A percentile compares a stretch with the other conserved stretches of the same genome.
Conservation (phyloP, 2,329 filamentous ascomycete genomes). For the Beauveria medogensis region DNA sequence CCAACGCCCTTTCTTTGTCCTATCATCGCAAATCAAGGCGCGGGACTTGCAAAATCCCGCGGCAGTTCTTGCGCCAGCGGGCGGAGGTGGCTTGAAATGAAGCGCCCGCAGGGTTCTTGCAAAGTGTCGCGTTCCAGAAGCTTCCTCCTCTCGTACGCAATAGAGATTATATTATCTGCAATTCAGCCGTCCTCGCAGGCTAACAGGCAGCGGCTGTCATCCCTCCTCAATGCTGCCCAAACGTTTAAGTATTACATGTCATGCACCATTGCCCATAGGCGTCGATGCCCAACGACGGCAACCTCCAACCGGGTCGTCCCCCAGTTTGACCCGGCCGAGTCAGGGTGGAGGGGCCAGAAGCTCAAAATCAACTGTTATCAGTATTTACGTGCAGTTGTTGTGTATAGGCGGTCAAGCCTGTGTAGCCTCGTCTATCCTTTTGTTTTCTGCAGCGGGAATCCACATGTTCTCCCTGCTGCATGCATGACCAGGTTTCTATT, state of each 20-base stretch:
- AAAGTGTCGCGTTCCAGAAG: neutral
- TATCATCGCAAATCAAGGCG: neutral
- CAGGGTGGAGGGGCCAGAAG: constrained; percentile 1
- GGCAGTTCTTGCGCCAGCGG: neutral
- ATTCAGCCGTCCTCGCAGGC: neutral
- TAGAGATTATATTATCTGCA: neutral
- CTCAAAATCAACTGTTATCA: neutral
- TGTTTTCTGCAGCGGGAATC: constrained; percentile 3
- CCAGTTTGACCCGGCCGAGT: neutral
- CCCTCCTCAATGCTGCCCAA: neutral
- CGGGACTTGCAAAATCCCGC: neutral
- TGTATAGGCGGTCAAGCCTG: constrained; percentile 1
- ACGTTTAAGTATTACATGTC: neutral
- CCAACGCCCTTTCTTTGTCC: neutral
- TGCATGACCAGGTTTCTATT: neutral
- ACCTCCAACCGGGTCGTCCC: constrained; percentile 1
- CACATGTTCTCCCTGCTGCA: neutral
- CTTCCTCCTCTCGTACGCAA: neutral
- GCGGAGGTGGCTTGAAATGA: neutral
- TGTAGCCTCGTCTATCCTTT: neutral
- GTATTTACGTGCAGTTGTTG: no score
- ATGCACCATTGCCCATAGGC: neutral
- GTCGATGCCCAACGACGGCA: neutral
- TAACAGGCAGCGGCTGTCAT: neutral
- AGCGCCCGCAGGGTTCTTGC: neutral